These are phyloP conservation scores for Candida corydali DNA, from an alignment of 805 yeast genomes.

Conservation along the genomic window DNA sequence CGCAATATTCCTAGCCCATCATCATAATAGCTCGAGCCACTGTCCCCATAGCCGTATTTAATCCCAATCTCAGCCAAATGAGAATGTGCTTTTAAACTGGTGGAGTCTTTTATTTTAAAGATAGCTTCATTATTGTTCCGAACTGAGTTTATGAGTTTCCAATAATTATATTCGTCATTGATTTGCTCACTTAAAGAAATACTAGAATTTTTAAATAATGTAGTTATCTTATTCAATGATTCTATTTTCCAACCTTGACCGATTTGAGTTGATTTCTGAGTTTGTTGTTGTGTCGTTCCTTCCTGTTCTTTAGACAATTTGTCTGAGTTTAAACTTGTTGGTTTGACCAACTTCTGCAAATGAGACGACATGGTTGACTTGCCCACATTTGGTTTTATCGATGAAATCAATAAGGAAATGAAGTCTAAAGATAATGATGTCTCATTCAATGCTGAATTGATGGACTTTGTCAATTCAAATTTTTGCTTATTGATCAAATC, in stretches of 20 bases:
- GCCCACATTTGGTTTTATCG: slow-evolving; percentile 81
- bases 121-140: slow-evolving; percentile 53
- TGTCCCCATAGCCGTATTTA: slow-evolving; percentile 86
- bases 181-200: slow-evolving; percentile 51
- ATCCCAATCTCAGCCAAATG: slow-evolving; percentile 63
- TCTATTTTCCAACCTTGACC: slow-evolving; percentile 85
- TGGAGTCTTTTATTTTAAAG: slow-evolving; percentile 59
- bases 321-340: slow-evolving; percentile 66
- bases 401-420: slow-evolving; percentile 75
- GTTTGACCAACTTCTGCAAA: slow-evolving; percentile 65
- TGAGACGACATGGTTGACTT: slow-evolving; percentile 85
- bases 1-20: slow-evolving; percentile 72
- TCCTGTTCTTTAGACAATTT: slow-evolving; percentile 22
- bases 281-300: slow-evolving; percentile 15
- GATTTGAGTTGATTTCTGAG: slow-evolving; percentile 29
- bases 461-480: slow-evolving; percentile 46
- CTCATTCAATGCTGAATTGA: slow-evolving; percentile 77
- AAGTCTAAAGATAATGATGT: slow-evolving; percentile 85
- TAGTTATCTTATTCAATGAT: slow-evolving; percentile 55
- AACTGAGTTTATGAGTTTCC: slow-evolving; percentile 52
- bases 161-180: slow-evolving; percentile 59
- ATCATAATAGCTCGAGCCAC: slow-evolving; percentile 76
- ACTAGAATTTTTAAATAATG: slow-evolving; percentile 49
- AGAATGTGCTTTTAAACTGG: slow-evolving; percentile 6
- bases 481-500: slow-evolving; percentile 48